Conservation (phyloP, 1,284 basidiomycete genomes). For the Fistulinella staudtii region DNA sequence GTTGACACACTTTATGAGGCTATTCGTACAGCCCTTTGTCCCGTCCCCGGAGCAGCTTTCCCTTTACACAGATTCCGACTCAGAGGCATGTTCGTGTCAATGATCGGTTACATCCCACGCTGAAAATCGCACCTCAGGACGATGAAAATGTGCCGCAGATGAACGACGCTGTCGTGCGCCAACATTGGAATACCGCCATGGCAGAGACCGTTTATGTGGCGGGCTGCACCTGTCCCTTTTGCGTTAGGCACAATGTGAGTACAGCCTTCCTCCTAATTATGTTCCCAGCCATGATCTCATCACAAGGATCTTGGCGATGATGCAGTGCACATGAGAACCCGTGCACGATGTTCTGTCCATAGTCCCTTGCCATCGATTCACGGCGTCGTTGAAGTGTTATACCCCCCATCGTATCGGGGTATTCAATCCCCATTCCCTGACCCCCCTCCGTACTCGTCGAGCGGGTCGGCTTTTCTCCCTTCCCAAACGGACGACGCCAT, state of each 20-base stretch:
- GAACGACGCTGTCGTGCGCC: neutral
- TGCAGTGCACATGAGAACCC: neutral
- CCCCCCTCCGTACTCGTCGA: slow-evolving; percentile 24
- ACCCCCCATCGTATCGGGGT: slow-evolving; percentile 20
- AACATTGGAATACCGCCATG: neutral
- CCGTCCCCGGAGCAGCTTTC: too few relatives aligned
- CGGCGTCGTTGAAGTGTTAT: slow-evolving; percentile 25
- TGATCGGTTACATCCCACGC: too few relatives aligned
- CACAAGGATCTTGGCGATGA: neutral
- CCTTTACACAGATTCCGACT: too few relatives aligned
- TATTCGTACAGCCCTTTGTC: too few relatives aligned
- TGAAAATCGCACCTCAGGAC: too few relatives aligned
- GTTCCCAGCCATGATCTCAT: neutral
- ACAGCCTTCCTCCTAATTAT: neutral
- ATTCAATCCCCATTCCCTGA: slow-evolving; percentile 4
- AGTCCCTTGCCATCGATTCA: slow-evolving; percentile 19
- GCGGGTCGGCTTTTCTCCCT: neutral
- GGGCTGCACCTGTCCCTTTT: slow-evolving; percentile 9
- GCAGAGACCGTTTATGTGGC: slow-evolving; percentile 5
- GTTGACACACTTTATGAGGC: too few relatives aligned
- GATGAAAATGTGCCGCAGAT: too few relatives aligned
- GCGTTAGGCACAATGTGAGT: slow-evolving; percentile 10
- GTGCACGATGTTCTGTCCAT: neutral
- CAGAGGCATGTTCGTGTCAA: too few relatives aligned
- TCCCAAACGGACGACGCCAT: neutral